Base-by-base conservation (phyloP, 176 grass and related monocot genomes). In the Poa pratensis region DNA sequence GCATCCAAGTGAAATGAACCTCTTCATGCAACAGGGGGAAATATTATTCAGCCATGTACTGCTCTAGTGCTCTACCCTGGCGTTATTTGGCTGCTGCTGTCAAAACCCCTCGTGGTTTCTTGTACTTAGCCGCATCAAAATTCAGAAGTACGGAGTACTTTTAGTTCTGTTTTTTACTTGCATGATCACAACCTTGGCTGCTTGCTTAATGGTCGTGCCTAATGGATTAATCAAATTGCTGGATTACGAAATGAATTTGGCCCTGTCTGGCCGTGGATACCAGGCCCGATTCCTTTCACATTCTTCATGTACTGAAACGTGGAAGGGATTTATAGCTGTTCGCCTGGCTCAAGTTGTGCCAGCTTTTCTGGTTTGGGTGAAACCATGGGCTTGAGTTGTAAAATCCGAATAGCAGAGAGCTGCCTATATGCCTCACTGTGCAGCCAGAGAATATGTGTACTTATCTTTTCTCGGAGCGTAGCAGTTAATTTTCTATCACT, bases 261-360 rank as follows among this genome's bases (percentile, higher is more conserved):
- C 16, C 8, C 6, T 75, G 57, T 42, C 58, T 39, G 20, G 5
- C 58, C 37, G 22, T 75, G 58, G 89, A 87, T 90, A 40, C 88
- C 66, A 66, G 52, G 37, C 7, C 42, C 50, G 84, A 90, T 87
- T 84, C 80, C 84, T 24, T 90, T 75, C 75, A 90, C 89, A 84
- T 87, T 87, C 49, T 30, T 57, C 17, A 28, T 68, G 87, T 71
- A 26, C 69, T 20, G 37, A 61, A 19, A 15, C 71, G 9, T 9
- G 51, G 18, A 20, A 24, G 22, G 20, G 20, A 58, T 23, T 1
- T 73, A 49, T 73, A 49, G 40, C 43, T 46, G 4, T 37, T 34
- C 69, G 61, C 61, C 30, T 64, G 73, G 13, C 22, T 26, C 24
- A 50, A 32, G 16, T 28, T 52, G 16, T 63, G 23, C 51, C 7